Conservation (phyloP, 768 basidiomycete genomes). For the Boletus rufocinnamomeus region DNA sequence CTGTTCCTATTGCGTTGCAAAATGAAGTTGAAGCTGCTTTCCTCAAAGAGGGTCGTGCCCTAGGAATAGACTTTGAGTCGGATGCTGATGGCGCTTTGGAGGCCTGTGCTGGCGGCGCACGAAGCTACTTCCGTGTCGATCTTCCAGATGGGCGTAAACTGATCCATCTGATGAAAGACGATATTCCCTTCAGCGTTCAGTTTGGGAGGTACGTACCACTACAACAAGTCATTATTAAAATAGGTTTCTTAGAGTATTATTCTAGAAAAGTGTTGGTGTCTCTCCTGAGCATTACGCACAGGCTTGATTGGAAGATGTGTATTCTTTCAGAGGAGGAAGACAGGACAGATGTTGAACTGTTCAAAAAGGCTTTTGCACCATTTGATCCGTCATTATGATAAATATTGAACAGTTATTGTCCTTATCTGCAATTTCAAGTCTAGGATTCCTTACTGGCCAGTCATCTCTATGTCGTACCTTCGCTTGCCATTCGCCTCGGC, state of each 20-base stretch:
- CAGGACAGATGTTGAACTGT: slow-evolving; percentile 74
- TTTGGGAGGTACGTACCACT: slow-evolving; percentile 75
- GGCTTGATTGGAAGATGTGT: slow-evolving; percentile 93
- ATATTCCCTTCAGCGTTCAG: slow-evolving; percentile 82
- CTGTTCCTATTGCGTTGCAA: slow-evolving; percentile 65
- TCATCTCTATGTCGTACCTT: not conserved
- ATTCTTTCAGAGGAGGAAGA: slow-evolving; percentile 83
- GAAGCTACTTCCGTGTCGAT: slow-evolving; percentile 89
- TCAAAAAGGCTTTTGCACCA: slow-evolving; percentile 79
- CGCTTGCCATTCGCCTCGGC: too few species aligned
- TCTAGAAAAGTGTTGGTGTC: slow-evolving; percentile 78
- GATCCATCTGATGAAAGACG: slow-evolving; percentile 81
- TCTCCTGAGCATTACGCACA: slow-evolving; percentile 72
- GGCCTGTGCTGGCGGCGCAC: slow-evolving; percentile 48
- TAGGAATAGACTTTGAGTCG: slow-evolving; percentile 74
- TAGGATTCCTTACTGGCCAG: not conserved
- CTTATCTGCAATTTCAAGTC: not conserved
- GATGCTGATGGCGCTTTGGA: slow-evolving; percentile 66
- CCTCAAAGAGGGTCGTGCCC: slow-evolving; percentile 60
- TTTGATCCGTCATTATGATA: slow-evolving; percentile 57
- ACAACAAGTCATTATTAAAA: not conserved
- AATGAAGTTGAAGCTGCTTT: slow-evolving; percentile 73
- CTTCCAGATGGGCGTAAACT: slow-evolving; percentile 83
- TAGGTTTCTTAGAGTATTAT: slow-evolving; percentile 4
- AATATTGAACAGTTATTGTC: slow-evolving; percentile 8